A percentile compares a stretch with the other conserved stretches of the same genome.
phyloP scores from a whole-genome alignment of 1,139 yeast genomes.

The Geotrichum europaeum region DNA sequence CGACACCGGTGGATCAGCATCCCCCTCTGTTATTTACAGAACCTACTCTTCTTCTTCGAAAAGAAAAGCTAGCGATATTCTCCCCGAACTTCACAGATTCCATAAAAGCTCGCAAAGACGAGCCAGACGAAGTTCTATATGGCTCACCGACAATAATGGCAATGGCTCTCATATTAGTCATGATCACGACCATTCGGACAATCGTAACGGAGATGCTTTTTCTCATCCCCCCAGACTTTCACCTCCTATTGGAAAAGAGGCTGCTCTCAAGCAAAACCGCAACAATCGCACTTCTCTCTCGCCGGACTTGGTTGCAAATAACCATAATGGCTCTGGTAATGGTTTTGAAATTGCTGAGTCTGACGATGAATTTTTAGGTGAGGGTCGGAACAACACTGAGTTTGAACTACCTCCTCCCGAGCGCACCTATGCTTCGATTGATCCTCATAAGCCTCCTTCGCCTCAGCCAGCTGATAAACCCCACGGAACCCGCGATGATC shows the following conservation, averaged over 20 bases:
- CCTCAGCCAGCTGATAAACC: constrained; percentile 7
- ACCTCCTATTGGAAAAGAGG: background rate
- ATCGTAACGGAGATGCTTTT: background rate
- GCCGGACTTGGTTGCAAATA: constrained; percentile 6
- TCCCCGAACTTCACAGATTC: constrained; percentile 3
- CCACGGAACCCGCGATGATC: background rate
- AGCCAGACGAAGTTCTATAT: constrained; percentile 1
- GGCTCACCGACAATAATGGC: constrained; percentile 8
- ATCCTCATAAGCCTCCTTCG: constrained; percentile 14
- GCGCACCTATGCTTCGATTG: constrained; percentile 3
- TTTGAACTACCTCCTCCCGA: constrained; percentile 14
- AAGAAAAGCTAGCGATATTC: constrained; percentile 4
- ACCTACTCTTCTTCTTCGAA: constrained; percentile 7
- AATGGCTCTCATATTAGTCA: background rate
- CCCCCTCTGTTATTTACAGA: constrained; percentile 4
- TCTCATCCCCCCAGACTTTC: constrained; percentile 1
- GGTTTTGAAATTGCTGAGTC: constrained; percentile 4
- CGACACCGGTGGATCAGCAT: background rate
- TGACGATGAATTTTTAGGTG: background rate
- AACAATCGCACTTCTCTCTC: constrained; percentile 8
- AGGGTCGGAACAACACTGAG: constrained; percentile 2
- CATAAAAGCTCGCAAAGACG: background rate
- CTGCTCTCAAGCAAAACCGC: background rate
- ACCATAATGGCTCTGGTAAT: background rate
- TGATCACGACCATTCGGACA: constrained; percentile 1